These are phyloP conservation scores for Nakaseomyces delphensis DNA, from an alignment of 1,139 yeast species.

Conservation along the genomic window DNA sequence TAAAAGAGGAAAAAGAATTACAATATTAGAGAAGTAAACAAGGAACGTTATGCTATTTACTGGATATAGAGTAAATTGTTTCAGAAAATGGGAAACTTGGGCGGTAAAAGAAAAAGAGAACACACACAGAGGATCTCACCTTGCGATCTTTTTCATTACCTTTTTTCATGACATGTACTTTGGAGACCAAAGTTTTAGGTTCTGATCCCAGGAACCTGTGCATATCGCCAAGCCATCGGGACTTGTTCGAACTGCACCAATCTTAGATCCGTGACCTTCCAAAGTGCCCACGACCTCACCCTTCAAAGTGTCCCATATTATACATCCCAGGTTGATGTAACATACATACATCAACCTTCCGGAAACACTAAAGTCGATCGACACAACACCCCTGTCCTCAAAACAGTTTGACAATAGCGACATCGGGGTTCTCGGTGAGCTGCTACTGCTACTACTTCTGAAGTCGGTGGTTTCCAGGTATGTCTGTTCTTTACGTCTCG, in stretches of 20 bases:
- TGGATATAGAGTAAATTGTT: too few species aligned
- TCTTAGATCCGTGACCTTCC: slow-evolving; percentile 51
- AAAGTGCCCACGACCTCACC: slow-evolving; percentile 55
- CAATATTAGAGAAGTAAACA: not conserved
- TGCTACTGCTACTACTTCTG: slow-evolving; percentile 2
- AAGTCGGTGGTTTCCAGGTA: slow-evolving; percentile 8
- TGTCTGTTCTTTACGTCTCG: slow-evolving; percentile 11
- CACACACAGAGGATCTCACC: too few species aligned
- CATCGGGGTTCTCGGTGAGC: slow-evolving; percentile 14
- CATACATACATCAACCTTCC: slow-evolving; percentile 72
- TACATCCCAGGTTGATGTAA: slow-evolving; percentile 66
- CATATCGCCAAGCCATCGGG: slow-evolving; percentile 69
- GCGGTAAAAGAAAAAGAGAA: too few species aligned
- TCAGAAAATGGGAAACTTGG: too few species aligned
- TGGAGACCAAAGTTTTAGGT: slow-evolving; percentile 57
- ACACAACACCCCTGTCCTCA: slow-evolving; percentile 56
- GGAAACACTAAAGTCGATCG: slow-evolving; percentile 65
- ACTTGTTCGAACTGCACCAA: slow-evolving; percentile 57
- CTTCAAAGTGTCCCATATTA: slow-evolving; percentile 71
- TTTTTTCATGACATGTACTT: slow-evolving; percentile 13
- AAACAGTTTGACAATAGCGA: slow-evolving; percentile 29
- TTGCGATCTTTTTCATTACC: not conserved
- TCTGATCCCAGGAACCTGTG: slow-evolving; percentile 65
- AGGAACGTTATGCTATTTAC: too few species aligned
- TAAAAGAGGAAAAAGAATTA: not conserved